Percentiles rank a stretch among this genome's conserved stretches.
These are phyloP conservation scores for Serendipita sp. DNA, from an alignment of 768 basidiomycete species.

Conservation along the genomic window DNA sequence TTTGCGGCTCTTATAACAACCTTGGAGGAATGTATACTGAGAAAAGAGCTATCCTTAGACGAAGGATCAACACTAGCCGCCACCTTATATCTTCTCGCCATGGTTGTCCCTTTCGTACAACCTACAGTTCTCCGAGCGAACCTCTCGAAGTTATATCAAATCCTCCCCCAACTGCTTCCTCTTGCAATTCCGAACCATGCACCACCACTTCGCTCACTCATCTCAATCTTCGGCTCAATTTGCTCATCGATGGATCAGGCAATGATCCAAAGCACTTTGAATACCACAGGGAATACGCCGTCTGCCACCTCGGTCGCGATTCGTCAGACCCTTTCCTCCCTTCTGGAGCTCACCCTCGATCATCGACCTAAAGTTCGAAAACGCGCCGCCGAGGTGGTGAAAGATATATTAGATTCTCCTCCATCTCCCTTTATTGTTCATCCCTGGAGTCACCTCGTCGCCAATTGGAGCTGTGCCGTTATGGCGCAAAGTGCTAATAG, in stretches of 20 bases:
- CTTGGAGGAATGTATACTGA: conserved; percentile 52
- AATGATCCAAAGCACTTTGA: conserved; percentile 15
- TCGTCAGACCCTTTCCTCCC: conserved; percentile 70
- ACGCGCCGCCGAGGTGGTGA: conserved; percentile 73
- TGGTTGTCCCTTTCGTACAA: conserved; percentile 63
- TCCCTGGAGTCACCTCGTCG: conserved; percentile 70
- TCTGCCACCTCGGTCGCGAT: conserved; percentile 18
- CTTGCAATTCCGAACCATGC: conserved; percentile 39
- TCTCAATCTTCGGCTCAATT: conserved; percentile 57
- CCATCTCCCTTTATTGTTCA: conserved; percentile 63
- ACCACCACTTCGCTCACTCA: conserved; percentile 71
- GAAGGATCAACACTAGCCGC: conserved; percentile 73
- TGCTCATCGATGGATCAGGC: conserved; percentile 55
- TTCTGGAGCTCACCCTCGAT: conserved; percentile 73
- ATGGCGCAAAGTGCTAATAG: conserved; percentile 43
- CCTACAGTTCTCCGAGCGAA: conserved; percentile 67
- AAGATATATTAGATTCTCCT: conserved; percentile 57
- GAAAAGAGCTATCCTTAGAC: conserved; percentile 29
- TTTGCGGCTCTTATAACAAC: conserved; percentile 84
- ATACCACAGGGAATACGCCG: not conserved
- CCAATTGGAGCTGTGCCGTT: conserved; percentile 67
- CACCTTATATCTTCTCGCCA: conserved; percentile 66
- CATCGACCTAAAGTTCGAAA: conserved; percentile 87
- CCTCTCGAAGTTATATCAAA: conserved; percentile 48
- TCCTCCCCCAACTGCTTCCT: conserved; percentile 69